Conservation (phyloP, 1,284 basidiomycete species). For the Cryptococcus maquisensis region DNA sequence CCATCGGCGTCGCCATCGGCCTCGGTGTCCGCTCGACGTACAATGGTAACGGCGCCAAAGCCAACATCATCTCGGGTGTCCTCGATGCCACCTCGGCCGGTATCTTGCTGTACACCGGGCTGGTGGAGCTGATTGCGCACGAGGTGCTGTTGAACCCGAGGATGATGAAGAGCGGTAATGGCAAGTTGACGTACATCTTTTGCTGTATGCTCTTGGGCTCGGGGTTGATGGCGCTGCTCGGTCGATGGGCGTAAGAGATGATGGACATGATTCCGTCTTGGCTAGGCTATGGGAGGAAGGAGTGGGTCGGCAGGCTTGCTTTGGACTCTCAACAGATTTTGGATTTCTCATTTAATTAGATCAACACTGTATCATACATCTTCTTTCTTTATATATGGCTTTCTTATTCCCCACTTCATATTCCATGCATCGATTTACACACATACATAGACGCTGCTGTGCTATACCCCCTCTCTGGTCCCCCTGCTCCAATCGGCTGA, state of each 20-base stretch:
- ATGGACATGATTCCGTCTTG: background rate
- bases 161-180: constrained; percentile 66
- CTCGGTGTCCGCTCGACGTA: constrained; percentile 76
- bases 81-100: constrained; percentile 83
- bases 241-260: constrained; percentile 67
- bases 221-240: constrained; percentile 77
- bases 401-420: too few species aligned
- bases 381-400: too few species aligned
- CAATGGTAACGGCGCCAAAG: constrained; percentile 69
- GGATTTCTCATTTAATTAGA: too few species aligned
- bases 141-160: constrained; percentile 84
- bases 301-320: too few species aligned
- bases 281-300: background rate
- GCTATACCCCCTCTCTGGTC: too few species aligned
- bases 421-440: too few species aligned
- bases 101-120: constrained; percentile 80
- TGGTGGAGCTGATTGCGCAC: constrained; percentile 88
- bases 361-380: too few species aligned
- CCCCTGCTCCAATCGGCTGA: too few species aligned
- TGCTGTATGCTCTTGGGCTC: constrained; percentile 70
- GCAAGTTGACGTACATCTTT: constrained; percentile 65
- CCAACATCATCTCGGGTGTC: constrained; percentile 74
- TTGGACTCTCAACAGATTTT: too few species aligned
- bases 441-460: too few species aligned
- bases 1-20: constrained; percentile 63